These are phyloP conservation scores for Lactarius psammicola DNA, from an alignment of 768 basidiomycete genomes.

Conservation along the genomic window DNA sequence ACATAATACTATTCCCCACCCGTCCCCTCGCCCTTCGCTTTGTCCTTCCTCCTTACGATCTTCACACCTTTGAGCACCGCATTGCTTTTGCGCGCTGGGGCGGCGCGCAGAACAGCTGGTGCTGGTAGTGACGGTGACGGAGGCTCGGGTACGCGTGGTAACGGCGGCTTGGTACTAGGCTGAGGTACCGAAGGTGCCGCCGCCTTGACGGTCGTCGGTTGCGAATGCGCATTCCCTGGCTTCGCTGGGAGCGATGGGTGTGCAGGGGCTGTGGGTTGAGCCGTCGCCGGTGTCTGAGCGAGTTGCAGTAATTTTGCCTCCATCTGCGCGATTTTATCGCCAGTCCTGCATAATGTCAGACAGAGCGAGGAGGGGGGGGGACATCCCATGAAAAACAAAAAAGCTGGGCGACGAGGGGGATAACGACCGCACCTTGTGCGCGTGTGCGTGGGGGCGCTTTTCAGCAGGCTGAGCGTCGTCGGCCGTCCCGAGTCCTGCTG, in stretches of 20 bases:
- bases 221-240: constrained; percentile 1
- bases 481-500: constrained; percentile 57
- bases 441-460: constrained; percentile 56
- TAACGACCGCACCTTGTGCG: constrained; percentile 47
- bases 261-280: constrained; percentile 36
- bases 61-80: constrained; percentile 33
- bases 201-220: neutral
- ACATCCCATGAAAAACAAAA: no score
- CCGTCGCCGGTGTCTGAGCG: constrained; percentile 39
- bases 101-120: neutral
- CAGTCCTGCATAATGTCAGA: constrained; percentile 51
- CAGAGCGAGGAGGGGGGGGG: neutral
- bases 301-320: constrained; percentile 92
- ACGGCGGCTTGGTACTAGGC: neutral
- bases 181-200: constrained; percentile 1
- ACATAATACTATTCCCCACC: constrained; percentile 7
- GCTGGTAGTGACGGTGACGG: constrained; percentile 8
- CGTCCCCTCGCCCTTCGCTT: constrained; percentile 10
- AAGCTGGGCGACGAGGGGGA: neutral
- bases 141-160: constrained; percentile 16
- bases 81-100: constrained; percentile 14
- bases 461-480: constrained; percentile 86
- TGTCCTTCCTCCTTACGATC: constrained; percentile 32
- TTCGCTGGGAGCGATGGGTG: constrained; percentile 30
- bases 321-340: constrained; percentile 90